These are phyloP conservation scores for Flaveria brownii DNA, from an alignment of 129 eudicot genomes.

Conservation along the genomic window DNA sequence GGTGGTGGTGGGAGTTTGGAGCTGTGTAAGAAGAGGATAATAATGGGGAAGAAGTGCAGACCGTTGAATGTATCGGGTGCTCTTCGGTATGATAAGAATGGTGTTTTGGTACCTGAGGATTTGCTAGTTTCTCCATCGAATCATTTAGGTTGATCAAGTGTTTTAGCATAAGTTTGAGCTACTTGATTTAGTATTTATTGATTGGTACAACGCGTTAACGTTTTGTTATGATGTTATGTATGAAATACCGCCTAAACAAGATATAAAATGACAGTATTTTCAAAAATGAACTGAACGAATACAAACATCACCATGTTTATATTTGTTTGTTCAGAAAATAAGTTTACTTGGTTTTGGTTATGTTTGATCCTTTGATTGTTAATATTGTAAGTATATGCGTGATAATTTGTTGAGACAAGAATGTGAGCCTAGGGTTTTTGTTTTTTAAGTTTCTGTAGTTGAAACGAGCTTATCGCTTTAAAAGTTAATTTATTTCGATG, in stretches of 20 bases:
- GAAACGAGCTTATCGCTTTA: too few species aligned
- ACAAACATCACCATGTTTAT: too few species aligned
- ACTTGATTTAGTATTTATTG: not conserved
- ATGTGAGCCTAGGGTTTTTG: too few species aligned
- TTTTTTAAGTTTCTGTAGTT: too few species aligned
- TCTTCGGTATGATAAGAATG: constrained; percentile 54
- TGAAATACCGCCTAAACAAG: not conserved
- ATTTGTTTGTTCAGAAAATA: too few species aligned
- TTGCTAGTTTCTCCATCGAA: constrained; percentile 11
- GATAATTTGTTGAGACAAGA: too few species aligned
- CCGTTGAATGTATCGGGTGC: constrained; percentile 46
- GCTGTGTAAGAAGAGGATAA: constrained; percentile 58
- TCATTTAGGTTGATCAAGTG: not conserved
- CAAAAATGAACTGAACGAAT: too few species aligned
- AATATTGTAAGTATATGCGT: too few species aligned
- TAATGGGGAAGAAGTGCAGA: constrained; percentile 52
- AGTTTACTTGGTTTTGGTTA: not conserved
- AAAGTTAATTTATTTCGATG: too few species aligned
- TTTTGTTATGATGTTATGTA: not conserved
- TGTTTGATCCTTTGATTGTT: not conserved
- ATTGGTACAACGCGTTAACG: not conserved
- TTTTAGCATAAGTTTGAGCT: not conserved
- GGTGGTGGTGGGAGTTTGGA: constrained; percentile 27
- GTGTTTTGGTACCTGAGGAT: constrained; percentile 49
- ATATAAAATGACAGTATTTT: too few species aligned